Evolutionary conservation across 768 basidiomycete species (phyloP), one percentile per base, ranked within the genome.

Genomic region (Epithele typhae): DNA sequence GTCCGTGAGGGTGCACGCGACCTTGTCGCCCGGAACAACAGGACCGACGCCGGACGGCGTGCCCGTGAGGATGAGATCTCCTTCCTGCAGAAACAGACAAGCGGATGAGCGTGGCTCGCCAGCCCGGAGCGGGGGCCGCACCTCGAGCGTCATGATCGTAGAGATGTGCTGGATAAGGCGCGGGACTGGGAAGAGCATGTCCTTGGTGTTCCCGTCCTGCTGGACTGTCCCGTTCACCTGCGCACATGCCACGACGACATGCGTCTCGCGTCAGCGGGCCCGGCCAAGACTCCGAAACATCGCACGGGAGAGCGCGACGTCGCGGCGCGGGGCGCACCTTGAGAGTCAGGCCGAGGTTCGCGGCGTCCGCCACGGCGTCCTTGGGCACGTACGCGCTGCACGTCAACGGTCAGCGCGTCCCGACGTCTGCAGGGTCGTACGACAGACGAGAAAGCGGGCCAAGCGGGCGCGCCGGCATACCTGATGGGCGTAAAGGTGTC

Each of bases 121-220:
- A n/a, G n/a, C n/a, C n/a, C n/a, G 7, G 27, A 30, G 27, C 27
- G 27, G 27, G 27, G 7, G 27, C 27, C 27, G 38, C 14, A 87
- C 93, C 76, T 96, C 92, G n/a, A 99, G 76, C 0, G 86, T 84
- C 93, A 98, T 96, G 66, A 99, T 94, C 4, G 91, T 88, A 2
- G 93, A 95, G 45, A 95, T 76, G 60, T 95, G 93, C 53, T 87
- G 81, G 53, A 98, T 86, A 40, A 98, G 74, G 18, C 79, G 74
- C 1, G 93, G 92, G 30, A 98, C 92, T 24, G 75, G 76, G 73
- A 94, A 95, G 36, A 96, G 87, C 93, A 97, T 96, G 63, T 94
- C 86, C 12, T 70, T 65, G 4, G 94, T 93, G 21, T 75, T 81
- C 2, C 92, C 94, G 46, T 88, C 74, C 65, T 99, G 96, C 61